Conservation (phyloP, 129 eudicot genomes). For the Pittosporum tobira region DNA sequence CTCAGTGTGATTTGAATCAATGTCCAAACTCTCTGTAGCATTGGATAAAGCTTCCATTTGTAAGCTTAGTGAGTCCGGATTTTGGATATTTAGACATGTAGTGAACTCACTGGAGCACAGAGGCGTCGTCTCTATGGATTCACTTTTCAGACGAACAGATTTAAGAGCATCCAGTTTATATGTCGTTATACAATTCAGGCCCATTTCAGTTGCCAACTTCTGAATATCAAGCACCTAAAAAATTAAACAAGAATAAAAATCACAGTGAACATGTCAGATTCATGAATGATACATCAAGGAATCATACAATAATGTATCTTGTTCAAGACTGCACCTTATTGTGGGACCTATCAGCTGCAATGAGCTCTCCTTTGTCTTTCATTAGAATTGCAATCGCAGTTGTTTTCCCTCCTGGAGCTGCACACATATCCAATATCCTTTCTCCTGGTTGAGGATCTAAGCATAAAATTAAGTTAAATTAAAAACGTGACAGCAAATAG, state of each 20-base stretch:
- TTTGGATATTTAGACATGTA: slow-evolving; percentile 17
- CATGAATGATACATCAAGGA: neutral
- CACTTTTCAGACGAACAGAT: slow-evolving; percentile 40
- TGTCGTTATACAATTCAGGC: slow-evolving; percentile 59
- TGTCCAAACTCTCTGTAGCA: slow-evolving; percentile 11
- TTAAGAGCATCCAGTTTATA: slow-evolving; percentile 87
- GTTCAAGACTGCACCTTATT: slow-evolving; percentile 68
- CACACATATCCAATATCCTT: slow-evolving; percentile 91
- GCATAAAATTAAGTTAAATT: slow-evolving; percentile 8
- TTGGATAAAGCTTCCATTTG: slow-evolving; percentile 7
- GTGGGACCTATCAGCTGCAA: slow-evolving; percentile 93
- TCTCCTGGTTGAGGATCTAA: slow-evolving; percentile 95
- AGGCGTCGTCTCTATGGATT: slow-evolving; percentile 18
- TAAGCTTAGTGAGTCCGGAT: slow-evolving; percentile 11
- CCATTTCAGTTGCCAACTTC: slow-evolving; percentile 72
- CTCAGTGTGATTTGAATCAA: neutral
- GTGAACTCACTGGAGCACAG: slow-evolving; percentile 16
- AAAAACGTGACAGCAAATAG: neutral
- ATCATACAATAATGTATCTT: slow-evolving; percentile 11
- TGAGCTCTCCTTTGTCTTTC: slow-evolving; percentile 84
- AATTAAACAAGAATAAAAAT: neutral
- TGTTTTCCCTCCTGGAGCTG: slow-evolving; percentile 99
- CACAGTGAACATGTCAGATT: neutral
- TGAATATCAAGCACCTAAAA: slow-evolving; percentile 71
- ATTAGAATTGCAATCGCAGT: slow-evolving; percentile 93